Percentiles rank a stretch among this genome's conserved stretches.
These are phyloP conservation scores for Aspergillus alliaceus DNA, from an alignment of 2,329 filamentous ascomycete genomes.

Conservation along the genomic window DNA sequence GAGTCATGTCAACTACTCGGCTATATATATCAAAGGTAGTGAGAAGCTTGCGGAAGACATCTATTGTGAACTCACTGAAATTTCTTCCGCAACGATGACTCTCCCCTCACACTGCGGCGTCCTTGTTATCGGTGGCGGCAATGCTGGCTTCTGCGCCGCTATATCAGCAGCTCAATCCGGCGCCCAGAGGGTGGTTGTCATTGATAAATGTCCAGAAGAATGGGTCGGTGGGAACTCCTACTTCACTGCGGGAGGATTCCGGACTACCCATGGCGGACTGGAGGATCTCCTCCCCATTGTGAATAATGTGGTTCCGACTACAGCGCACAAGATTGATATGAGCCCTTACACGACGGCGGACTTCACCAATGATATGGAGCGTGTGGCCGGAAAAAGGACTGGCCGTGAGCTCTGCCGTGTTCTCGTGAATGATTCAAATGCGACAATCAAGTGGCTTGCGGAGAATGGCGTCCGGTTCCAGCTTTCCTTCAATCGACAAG, in stretches of 20 bases:
- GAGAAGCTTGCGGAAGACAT: neutral
- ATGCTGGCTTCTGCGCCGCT: constrained; percentile 64
- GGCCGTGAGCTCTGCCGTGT: constrained; percentile 50
- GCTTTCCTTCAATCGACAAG: constrained; percentile 65
- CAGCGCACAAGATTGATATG: constrained; percentile 57
- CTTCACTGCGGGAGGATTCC: constrained; percentile 66
- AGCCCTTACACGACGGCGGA: constrained; percentile 55
- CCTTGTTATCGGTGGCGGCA: constrained; percentile 62
- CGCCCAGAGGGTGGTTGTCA: constrained; percentile 47
- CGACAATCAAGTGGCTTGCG: constrained; percentile 57
- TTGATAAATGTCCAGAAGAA: constrained; percentile 60
- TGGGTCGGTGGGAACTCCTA: constrained; percentile 66
- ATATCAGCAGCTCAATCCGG: constrained; percentile 52
- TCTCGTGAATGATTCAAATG: constrained; percentile 55
- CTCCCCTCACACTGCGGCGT: constrained; percentile 25
- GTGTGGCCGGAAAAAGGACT: constrained; percentile 57
- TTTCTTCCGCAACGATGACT: constrained; percentile 1
- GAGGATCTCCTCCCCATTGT: constrained; percentile 61
- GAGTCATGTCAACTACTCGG: neutral
- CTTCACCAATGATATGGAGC: constrained; percentile 57
- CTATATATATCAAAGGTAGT: neutral
- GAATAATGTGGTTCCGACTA: constrained; percentile 55
- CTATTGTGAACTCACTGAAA: neutral
- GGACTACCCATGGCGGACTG: constrained; percentile 57
- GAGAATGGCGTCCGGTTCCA: constrained; percentile 57